Percentiles rank a stretch among this genome's conserved stretches.
phyloP scores from a whole-genome alignment of 257 asterid species.

The Fraxinus pennsylvanica region DNA sequence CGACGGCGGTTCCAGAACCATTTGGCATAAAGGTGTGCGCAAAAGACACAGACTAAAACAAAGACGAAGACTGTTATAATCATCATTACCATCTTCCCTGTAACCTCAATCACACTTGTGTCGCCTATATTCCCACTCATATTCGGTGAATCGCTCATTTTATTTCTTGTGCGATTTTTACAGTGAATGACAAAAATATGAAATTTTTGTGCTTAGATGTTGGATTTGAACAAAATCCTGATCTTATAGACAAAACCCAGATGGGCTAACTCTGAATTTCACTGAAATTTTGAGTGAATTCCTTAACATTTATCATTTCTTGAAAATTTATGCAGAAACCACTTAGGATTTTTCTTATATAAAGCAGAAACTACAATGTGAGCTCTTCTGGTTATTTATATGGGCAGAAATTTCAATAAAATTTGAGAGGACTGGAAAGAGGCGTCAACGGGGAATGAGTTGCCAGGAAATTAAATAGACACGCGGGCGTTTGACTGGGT shows the following conservation, averaged over 20 bases:
- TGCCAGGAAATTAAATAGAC: background rate
- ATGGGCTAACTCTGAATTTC: background rate
- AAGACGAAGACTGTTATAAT: conserved; percentile 53
- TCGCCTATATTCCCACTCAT: conserved; percentile 31
- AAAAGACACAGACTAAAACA: conserved; percentile 54
- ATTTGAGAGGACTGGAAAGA: conserved; percentile 10
- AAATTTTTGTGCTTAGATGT: background rate
- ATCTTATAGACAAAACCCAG: background rate
- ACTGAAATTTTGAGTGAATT: background rate
- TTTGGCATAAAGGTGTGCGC: conserved; percentile 69
- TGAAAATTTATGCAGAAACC: background rate
- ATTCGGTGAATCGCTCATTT: conserved; percentile 48
- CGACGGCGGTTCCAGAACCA: conserved; percentile 70
- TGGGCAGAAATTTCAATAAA: background rate
- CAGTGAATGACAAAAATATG: background rate
- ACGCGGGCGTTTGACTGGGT: conserved; percentile 34
- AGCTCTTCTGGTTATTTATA: no score
- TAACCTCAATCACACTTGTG: conserved; percentile 49
- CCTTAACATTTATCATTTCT: no score
- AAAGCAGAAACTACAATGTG: background rate
- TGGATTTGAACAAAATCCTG: background rate
- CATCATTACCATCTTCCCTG: conserved; percentile 63
- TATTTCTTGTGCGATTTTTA: background rate
- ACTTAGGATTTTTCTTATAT: background rate
- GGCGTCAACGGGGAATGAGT: conserved; percentile 28